Base-by-base conservation (phyloP, 139 green algal genomes). In the Ostreobium quekettii region DNA sequence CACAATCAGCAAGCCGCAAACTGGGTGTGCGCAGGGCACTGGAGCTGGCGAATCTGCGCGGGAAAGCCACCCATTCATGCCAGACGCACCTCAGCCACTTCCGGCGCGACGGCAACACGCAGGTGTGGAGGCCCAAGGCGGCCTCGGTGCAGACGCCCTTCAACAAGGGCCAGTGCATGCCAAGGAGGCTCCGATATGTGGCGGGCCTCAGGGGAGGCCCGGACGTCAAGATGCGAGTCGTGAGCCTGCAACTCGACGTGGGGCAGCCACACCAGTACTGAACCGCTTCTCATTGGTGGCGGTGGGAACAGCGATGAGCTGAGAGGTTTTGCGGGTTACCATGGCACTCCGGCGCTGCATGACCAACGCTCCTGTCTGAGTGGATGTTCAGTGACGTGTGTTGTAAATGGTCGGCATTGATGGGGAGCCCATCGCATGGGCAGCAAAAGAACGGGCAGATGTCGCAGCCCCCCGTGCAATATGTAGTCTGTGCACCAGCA, bases 231-330 rank as follows among this genome's bases (percentile, higher is more conserved):
- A 86, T 86, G 74, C 77, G 80, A n/a, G 82, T 91, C 11, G 76
- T 91, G 15, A 59, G 74, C 0, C 59, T 91, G 47, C 76, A 86
- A 38, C 72, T 91, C 58, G 83, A 91, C 62, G 59, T 91, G 60
- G 85, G 81, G 8, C 83, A 91, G 77, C 77, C 83, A 15, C 82
- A 90, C 70, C 80, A 90, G 77, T 67, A 64, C 48, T 82, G 46
- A 75, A 63, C 6, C 19, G 42, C 42, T 26, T 53, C 42, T n/a
- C n/a, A n/a, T n/a, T n/a, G n/a, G n/a, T n/a, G n/a, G n/a, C n/a
- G n/a, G n/a, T n/a, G n/a, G n/a, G n/a, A n/a, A n/a, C n/a, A n/a
- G n/a, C n/a, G n/a, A n/a, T n/a, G n/a, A n/a, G n/a, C n/a, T n/a
- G n/a, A n/a, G n/a, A n/a, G n/a, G n/a, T n/a, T n/a, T n/a, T n/a